Base-by-base conservation (phyloP, 75 land plant genomes). In the Cunninghamia lanceolata region DNA sequence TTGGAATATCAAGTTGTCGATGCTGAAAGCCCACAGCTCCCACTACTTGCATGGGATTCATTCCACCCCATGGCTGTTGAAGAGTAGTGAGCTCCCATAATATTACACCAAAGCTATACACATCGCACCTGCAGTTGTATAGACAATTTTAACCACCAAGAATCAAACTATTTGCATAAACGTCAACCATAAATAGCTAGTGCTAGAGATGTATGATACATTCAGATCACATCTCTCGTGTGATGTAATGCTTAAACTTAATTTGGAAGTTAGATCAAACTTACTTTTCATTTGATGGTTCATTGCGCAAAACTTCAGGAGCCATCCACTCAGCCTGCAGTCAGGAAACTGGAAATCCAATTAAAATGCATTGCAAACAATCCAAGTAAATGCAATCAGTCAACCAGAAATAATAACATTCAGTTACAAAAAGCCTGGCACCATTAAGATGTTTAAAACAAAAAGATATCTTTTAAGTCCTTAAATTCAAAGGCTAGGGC, bases 251-350 rank as follows among this genome's bases (percentile, higher is more conserved):
- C 88, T 19, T 85, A 28, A 52, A 42, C 39, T 21, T 15, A 47
- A 10, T 77, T 46, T 9, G 21, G 35, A 82, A 53, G 34, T 81
- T 32, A 42, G 19, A 25, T 66, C n/a, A 5, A 63, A 38, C 93
- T 42, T 94, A 96, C 98, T 95, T 96, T 75, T 96, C 98, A 90
- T 96, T 89, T n/a, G 98, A 93, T 42, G 96, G 98, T 92, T 96
- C 98, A 91, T 96, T 96, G 63, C 95, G 89, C 35, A 96, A 89
- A 14, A 96, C 96, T 90, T 96, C 98, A 38, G 98, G 98, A 76
- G 98, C 98, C 98, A 96, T 96, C 98, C 98, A 96, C 85, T 96
- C 98, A 84, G 98, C 97, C 98, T 96, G 91, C 53, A 87, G 85
- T 43, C 11, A 28, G 32, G n/a, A 80, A 80, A 80, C 5, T 45